phyloP scores from a whole-genome alignment of 2,329 filamentous ascomycete genomes.

The Cercospora sp. region DNA sequence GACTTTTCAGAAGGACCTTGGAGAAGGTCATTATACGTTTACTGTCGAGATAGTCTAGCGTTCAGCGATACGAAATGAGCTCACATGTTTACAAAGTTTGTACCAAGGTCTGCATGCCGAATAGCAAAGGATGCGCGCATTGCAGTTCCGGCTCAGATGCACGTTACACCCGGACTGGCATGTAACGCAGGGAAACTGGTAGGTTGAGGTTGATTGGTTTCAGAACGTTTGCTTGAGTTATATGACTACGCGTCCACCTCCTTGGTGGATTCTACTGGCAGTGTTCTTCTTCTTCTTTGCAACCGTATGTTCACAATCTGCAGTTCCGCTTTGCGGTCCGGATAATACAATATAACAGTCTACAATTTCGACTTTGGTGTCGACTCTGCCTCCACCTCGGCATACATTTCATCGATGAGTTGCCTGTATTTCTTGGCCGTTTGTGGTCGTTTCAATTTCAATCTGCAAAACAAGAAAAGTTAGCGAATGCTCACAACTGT shows the following conservation, averaged over 20 bases:
- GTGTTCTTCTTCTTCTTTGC: not conserved
- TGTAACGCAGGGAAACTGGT: not conserved
- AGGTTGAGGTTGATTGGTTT: not conserved
- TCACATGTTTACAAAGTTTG: not conserved
- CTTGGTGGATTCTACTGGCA: not conserved
- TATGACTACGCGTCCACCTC: not conserved
- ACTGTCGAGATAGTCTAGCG: slow-evolving; percentile 1
- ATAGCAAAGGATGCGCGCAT: not conserved
- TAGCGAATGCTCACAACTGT: not conserved
- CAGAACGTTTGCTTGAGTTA: slow-evolving; percentile 6
- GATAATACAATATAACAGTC: not conserved
- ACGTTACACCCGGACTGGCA: not conserved
- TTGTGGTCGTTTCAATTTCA: slow-evolving; percentile 72
- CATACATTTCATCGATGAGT: slow-evolving; percentile 62
- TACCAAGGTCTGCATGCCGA: not conserved
- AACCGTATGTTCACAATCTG: not conserved
- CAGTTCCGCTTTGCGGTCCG: not conserved
- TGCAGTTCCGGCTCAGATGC: not conserved
- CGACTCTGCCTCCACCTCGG: slow-evolving; percentile 50
- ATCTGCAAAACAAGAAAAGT: slow-evolving; percentile 42
- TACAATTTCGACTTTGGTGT: slow-evolving; percentile 53
- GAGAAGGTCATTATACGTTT: not conserved
- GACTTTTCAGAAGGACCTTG: not conserved
- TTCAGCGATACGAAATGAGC: slow-evolving; percentile 1
- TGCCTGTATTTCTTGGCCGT: slow-evolving; percentile 62